Base-by-base conservation (phyloP, 2,329 filamentous ascomycete genomes). In the Colletotrichum musicola region DNA sequence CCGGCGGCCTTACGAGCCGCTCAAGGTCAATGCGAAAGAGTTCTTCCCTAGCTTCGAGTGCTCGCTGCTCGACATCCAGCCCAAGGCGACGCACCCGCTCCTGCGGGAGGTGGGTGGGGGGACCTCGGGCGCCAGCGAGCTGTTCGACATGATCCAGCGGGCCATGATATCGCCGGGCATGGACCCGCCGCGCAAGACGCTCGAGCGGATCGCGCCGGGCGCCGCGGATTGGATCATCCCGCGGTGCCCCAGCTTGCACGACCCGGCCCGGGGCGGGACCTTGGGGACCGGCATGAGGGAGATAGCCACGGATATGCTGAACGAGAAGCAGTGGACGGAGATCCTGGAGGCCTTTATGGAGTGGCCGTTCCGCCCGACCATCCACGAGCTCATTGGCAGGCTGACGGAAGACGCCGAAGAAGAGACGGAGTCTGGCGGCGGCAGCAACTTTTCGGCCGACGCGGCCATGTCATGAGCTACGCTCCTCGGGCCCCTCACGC, bases 1-100 rank as follows among this genome's bases (percentile, higher is more conserved):
- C 77, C 84, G 86, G 1, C 89, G 94, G 16, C 80, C 83, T 2
- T 89, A 88, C 74, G 93, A 97, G 74, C 92, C 93, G 0, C 82
- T 97, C 16, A 78, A 82, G 25, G 85, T 88, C 3, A 69, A 82
- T 4, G 59, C 78, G 0, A 74, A 85, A 1, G 94, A 97, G 72
- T 91, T 93, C 74, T 93, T 85, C 76, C 93, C 93, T 1, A 82
- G 85, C 25, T 78, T 83, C 9, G 80, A 83, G 6, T 82, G 88
- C 63, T 80, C 82, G 12, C 86, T 95, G 4, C 76, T 94, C 16
- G 92, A 94, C 76, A 82, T 93, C 67, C 87, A 90, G 71, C 92
- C 93, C 4, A 85, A 85, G 72, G 75, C 82, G 3, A 79, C 85
- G 69, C 82, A 84, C 72, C 82, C 81, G 1, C 73, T 87, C 2